A percentile compares a stretch with the other conserved stretches of the same genome.
These are phyloP conservation scores for Hawksworthiomyces lignivorus DNA, from an alignment of 2,329 filamentous ascomycete species.

Conservation along the genomic window DNA sequence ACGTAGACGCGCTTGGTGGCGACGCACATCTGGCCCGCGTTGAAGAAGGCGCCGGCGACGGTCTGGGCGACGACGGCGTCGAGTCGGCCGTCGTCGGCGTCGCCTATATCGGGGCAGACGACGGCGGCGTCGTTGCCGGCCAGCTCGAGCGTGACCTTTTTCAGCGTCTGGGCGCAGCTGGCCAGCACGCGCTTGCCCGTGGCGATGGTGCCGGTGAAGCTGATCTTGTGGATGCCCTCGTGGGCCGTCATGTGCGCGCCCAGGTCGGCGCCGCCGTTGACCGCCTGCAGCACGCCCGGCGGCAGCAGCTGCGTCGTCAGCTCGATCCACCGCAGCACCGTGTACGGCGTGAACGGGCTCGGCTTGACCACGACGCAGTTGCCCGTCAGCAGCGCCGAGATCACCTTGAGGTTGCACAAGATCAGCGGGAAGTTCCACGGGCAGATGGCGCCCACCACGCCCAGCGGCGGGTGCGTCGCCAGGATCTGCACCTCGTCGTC, in stretches of 20 bases:
- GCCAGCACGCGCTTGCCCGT: constrained; percentile 34
- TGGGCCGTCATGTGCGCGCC: constrained; percentile 48
- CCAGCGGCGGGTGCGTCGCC: constrained; percentile 37
- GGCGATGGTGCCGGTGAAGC: constrained; percentile 48
- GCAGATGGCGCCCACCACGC: constrained; percentile 46
- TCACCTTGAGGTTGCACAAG: constrained; percentile 38
- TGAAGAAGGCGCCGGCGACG: constrained; percentile 45
- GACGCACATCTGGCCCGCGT: constrained; percentile 50
- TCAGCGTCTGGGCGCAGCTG: constrained; percentile 23
- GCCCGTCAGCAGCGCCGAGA: constrained; percentile 42
- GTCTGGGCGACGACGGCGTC: constrained; percentile 30
- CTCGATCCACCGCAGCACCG: constrained; percentile 44
- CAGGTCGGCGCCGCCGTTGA: constrained; percentile 47
- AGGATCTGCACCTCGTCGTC: constrained; percentile 33
- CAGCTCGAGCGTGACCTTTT: constrained; percentile 38
- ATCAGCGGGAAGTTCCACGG: constrained; percentile 53
- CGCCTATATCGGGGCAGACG: constrained; percentile 36
- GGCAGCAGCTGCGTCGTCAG: constrained; percentile 41
- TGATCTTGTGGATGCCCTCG: constrained; percentile 47
- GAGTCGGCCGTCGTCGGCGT: constrained; percentile 18
- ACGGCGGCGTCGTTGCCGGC: constrained; percentile 41
- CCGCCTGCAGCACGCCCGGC: constrained; percentile 46
- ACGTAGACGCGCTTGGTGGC: constrained; percentile 47
- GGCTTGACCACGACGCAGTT: constrained; percentile 51
- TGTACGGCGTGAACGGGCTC: constrained; percentile 49